phyloP scores from a whole-genome alignment of 768 basidiomycete genomes.

The Naganishia onofrii region DNA sequence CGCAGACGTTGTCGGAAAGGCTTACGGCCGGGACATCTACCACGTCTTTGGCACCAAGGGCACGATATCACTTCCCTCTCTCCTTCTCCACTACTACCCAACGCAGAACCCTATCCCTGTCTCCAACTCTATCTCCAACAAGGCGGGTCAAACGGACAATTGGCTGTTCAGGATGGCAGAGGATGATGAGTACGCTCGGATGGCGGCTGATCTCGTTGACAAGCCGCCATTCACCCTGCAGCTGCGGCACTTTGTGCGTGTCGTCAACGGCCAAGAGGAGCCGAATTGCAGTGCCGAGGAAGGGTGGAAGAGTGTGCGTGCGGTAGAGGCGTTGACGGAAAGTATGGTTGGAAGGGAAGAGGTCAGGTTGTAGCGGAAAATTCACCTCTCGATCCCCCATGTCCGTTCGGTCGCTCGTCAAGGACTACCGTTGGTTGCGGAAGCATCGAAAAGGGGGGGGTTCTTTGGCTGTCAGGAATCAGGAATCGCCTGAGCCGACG shows the following conservation, averaged over 20 bases:
- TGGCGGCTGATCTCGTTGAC: slow-evolving; percentile 23
- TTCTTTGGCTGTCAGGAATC: too few relatives aligned
- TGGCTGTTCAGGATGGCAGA: slow-evolving; percentile 24
- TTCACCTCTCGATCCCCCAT: too few relatives aligned
- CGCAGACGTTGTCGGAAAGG: background rate
- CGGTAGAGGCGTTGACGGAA: slow-evolving; percentile 32
- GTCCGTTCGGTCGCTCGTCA: too few relatives aligned
- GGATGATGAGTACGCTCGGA: slow-evolving; percentile 24
- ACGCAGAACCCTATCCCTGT: slow-evolving; percentile 11
- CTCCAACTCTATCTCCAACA: slow-evolving; percentile 32
- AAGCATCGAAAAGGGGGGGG: too few relatives aligned
- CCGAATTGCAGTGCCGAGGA: slow-evolving; percentile 34
- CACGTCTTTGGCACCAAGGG: slow-evolving; percentile 33
- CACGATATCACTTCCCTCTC: slow-evolving; percentile 15
- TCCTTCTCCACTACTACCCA: slow-evolving; percentile 8
- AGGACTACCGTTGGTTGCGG: too few relatives aligned
- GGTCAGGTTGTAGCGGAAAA: slow-evolving; percentile 22
- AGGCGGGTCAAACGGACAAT: slow-evolving; percentile 5
- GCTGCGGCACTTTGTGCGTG: slow-evolving; percentile 34
- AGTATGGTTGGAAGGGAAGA: slow-evolving; percentile 26
- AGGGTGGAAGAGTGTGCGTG: slow-evolving; percentile 29
- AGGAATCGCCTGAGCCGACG: too few relatives aligned
- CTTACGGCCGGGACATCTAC: slow-evolving; percentile 30
- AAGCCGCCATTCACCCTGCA: slow-evolving; percentile 36
- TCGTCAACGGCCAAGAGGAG: slow-evolving; percentile 28